A percentile compares a stretch with the other conserved stretches of the same genome.
Evolutionary conservation across 345 rosid genomes (phyloP).

Genomic region (Physaria fendleri): DNA sequence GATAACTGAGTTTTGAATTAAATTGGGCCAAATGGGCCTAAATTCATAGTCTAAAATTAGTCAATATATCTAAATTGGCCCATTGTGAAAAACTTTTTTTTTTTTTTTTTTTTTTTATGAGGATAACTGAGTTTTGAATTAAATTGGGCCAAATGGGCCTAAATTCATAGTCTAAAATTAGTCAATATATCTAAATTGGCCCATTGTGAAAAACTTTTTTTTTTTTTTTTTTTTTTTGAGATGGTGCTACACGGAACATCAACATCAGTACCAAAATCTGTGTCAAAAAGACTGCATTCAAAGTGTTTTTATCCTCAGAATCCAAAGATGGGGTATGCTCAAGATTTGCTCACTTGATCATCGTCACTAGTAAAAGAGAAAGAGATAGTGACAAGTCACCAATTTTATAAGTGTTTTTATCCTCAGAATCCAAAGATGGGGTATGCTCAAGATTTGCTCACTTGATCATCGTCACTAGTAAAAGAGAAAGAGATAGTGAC

Average conservation of each 20-base stretch:
- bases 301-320: slow-evolving; percentile 20
- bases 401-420: slow-evolving; percentile 25
- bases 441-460: slow-evolving; percentile 29
- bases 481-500: slow-evolving; percentile 16
- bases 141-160: no score
- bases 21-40: no score
- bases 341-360: slow-evolving; percentile 31
- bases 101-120: no score
- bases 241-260: not conserved
- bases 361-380: slow-evolving; percentile 23
- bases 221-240: no score
- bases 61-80: no score
- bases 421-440: slow-evolving; percentile 26
- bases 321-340: slow-evolving; percentile 28
- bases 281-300: not conserved
- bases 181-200: no score
- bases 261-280: slow-evolving; percentile 7
- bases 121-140: no score
- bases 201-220: no score
- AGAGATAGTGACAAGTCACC: slow-evolving; percentile 19
- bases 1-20: no score
- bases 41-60: no score
- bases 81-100: no score
- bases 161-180: no score
- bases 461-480: slow-evolving; percentile 27